Conservation (phyloP, 148 eudicot genomes). For the Camellia japonica region DNA sequence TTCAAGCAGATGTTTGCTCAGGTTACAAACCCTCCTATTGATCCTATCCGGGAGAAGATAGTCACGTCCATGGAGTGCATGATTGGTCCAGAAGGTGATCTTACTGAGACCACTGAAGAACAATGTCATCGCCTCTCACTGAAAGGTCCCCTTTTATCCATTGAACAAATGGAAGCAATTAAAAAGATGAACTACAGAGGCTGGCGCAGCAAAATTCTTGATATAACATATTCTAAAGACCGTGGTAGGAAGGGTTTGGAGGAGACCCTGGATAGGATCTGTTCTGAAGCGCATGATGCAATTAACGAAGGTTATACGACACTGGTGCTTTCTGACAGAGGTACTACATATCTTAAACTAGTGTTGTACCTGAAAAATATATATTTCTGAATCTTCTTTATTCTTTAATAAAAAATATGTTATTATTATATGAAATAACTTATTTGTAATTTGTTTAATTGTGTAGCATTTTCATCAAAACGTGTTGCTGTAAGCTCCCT, state of each 20-base stretch:
- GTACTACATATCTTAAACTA: constrained; percentile 32
- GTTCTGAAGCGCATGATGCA: constrained; percentile 78
- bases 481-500: constrained; percentile 92
- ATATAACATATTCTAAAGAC: constrained; percentile 72
- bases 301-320: constrained; percentile 80
- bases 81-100: constrained; percentile 99
- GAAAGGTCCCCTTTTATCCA: constrained; percentile 87
- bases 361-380: neutral
- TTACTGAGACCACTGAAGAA: constrained; percentile 90
- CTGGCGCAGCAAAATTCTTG: constrained; percentile 94
- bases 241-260: constrained; percentile 88
- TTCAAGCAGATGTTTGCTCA: constrained; percentile 99
- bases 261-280: constrained; percentile 86
- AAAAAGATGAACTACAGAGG: constrained; percentile 94
- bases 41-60: constrained; percentile 95
- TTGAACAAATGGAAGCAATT: constrained; percentile 89
- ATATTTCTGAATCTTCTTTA: neutral
- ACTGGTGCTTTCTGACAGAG: constrained; percentile 94
- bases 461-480: constrained; percentile 70
- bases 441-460: constrained; percentile 9
- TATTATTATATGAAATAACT: neutral
- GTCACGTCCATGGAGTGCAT: constrained; percentile 99
- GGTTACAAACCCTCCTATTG: constrained; percentile 98
- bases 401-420: neutral
- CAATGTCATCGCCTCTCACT: constrained; percentile 95